phyloP scores from a whole-genome alignment of 129 eudicot genomes.

The Lonicera japonica region DNA sequence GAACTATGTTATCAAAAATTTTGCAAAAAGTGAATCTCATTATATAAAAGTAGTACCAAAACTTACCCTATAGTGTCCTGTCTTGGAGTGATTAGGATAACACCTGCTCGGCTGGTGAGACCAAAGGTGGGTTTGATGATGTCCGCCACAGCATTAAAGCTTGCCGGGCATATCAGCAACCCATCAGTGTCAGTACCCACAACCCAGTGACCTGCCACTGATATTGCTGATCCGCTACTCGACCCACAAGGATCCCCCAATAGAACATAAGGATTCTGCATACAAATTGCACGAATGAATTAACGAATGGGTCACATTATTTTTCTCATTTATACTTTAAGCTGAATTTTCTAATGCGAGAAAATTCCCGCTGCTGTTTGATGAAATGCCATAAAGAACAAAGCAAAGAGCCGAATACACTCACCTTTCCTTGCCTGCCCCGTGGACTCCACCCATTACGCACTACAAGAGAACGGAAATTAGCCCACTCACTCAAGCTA shows the following conservation, averaged over 20 bases:
- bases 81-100: constrained; percentile 46
- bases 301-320: no score
- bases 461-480: constrained; percentile 36
- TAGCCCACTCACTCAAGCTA: constrained; percentile 65
- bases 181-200: constrained; percentile 79
- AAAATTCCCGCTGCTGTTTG: no score
- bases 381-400: no score
- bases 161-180: constrained; percentile 56
- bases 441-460: constrained; percentile 62
- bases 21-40: constrained; percentile 49
- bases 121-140: constrained; percentile 79
- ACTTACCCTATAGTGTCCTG: constrained; percentile 70
- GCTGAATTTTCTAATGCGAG: no score
- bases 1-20: constrained; percentile 36
- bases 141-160: constrained; percentile 48
- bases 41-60: neutral
- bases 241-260: constrained; percentile 72
- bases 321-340: no score
- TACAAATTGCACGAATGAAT: neutral
- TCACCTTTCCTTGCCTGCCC: constrained; percentile 61
- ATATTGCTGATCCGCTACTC: constrained; percentile 83
- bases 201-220: constrained; percentile 66
- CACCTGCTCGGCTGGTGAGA: constrained; percentile 67
- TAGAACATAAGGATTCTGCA: constrained; percentile 65
- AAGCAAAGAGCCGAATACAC: neutral